These are phyloP conservation scores for Malus sieversii DNA, from an alignment of 306 rosid genomes.

Conservation along the genomic window DNA sequence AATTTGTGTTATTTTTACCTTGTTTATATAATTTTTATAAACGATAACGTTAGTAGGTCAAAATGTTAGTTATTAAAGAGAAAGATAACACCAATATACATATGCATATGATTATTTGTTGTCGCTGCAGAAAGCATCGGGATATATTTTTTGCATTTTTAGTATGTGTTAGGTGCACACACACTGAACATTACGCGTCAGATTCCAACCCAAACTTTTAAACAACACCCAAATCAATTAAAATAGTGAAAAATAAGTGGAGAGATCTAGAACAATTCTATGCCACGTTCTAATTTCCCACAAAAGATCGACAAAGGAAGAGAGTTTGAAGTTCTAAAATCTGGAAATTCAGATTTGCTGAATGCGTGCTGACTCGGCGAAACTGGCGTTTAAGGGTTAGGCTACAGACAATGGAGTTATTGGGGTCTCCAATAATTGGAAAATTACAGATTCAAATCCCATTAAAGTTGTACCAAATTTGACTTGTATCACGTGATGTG, in stretches of 20 bases:
- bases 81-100: no score
- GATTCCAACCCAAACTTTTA: neutral
- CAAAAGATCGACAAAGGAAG: neutral
- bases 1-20: no score
- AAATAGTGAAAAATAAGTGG: neutral
- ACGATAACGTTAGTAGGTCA: accelerated
- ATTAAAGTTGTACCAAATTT: neutral
- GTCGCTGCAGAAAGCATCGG: no score
- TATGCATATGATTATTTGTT: no score
- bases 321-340: neutral
- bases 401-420: neutral
- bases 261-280: neutral
- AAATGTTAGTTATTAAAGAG: no score
- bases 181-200: neutral
- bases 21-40: no score
- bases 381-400: neutral
- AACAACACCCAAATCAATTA: neutral
- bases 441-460: neutral
- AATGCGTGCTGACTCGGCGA: neutral
- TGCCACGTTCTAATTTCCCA: neutral
- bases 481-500: neutral
- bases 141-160: neutral
- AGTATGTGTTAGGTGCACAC: neutral
- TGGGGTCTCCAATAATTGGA: neutral
- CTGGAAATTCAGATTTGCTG: neutral